A percentile compares a stretch with the other conserved stretches of the same genome.
phyloP scores from a whole-genome alignment of 75 land plant genomes.

The Cupressus sempervirens region DNA sequence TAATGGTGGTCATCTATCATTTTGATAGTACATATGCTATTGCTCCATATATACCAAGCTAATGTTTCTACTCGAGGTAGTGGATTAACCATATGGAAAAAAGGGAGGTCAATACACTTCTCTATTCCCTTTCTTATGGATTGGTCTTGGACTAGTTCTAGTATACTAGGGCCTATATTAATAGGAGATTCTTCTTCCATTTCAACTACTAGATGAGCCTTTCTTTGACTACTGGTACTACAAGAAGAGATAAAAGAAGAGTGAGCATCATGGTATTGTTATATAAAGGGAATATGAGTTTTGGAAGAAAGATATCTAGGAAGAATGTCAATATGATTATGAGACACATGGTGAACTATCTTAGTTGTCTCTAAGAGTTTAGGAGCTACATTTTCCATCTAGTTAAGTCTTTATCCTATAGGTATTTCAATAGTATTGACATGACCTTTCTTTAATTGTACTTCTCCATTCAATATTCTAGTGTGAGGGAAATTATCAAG shows the following conservation, averaged over 20 bases:
- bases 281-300: too few species aligned
- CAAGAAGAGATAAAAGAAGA: not conserved
- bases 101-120: rapidly evolving
- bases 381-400: not conserved
- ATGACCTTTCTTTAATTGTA: not conserved
- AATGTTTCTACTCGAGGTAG: not conserved
- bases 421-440: not conserved
- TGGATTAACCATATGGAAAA: too few species aligned
- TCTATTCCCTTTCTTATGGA: not conserved
- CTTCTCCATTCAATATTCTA: not conserved
- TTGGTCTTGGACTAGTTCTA: not conserved
- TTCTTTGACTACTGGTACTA: not conserved
- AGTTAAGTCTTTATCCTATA: not conserved
- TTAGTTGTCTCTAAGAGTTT: not conserved
- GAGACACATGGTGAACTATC: not conserved
- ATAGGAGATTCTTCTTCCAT: not conserved
- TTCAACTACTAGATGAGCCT: not conserved
- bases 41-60: not conserved
- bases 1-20: not conserved
- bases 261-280: not conserved
- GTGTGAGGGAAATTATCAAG: not conserved
- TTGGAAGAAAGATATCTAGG: not conserved
- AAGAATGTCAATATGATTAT: not conserved
- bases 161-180: too few species aligned
- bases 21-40: not conserved